Percentiles rank a stretch among this genome's conserved stretches.
phyloP scores from a whole-genome alignment of 805 yeast species.

The Candida vartiovaarae region DNA sequence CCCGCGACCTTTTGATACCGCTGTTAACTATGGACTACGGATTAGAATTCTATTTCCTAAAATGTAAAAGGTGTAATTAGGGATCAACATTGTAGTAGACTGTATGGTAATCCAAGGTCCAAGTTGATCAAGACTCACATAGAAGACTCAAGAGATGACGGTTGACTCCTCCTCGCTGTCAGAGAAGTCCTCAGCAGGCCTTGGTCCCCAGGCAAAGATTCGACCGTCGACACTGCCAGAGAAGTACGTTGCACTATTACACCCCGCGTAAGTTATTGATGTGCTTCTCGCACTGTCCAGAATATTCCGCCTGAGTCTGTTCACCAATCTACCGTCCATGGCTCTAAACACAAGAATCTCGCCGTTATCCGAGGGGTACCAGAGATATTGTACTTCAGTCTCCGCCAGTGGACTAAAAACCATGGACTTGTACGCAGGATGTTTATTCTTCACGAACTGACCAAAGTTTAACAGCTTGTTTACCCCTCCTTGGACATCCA shows the following conservation, averaged over 20 bases:
- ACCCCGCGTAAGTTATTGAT: constrained; percentile 43
- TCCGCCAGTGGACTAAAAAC: constrained; percentile 38
- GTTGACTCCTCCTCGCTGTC: constrained; percentile 2
- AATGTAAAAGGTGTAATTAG: no score
- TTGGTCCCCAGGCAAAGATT: constrained; percentile 50
- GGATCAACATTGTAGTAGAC: no score
- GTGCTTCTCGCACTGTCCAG: constrained; percentile 38
- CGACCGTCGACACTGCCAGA: constrained; percentile 67
- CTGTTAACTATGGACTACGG: no score
- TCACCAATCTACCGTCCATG: constrained; percentile 54
- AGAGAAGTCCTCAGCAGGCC: constrained; percentile 10
- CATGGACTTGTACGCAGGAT: constrained; percentile 22
- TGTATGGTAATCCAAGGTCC: no score
- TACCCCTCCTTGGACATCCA: constrained; percentile 40
- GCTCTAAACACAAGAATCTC: constrained; percentile 55
- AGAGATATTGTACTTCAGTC: constrained; percentile 47
- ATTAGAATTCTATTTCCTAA: no score
- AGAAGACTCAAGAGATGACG: no score
- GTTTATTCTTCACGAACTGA: constrained; percentile 63
- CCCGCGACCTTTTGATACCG: no score
- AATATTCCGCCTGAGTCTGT: constrained; percentile 43
- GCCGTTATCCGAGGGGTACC: constrained; percentile 73
- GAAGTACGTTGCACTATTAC: constrained; percentile 37
- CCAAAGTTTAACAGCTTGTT: constrained; percentile 72
- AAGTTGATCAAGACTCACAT: no score